Evolutionary conservation across 2,329 filamentous ascomycete species (phyloP).

Genomic region (Pyrenophora teres): DNA sequence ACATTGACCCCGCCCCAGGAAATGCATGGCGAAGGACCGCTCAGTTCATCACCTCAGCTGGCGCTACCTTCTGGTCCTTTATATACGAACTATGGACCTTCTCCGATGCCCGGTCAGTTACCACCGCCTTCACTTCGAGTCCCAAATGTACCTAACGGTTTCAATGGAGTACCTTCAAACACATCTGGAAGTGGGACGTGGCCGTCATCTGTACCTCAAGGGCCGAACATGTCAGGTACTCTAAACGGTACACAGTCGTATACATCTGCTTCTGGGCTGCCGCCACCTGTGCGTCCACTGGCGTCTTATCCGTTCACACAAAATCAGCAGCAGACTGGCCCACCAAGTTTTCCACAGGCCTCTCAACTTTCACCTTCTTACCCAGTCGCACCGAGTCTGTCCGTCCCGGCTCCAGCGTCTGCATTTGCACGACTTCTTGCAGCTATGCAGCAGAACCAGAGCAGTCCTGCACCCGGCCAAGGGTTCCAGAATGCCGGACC

Average conservation of each 20-base stretch:
- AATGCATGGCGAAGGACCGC: too few relatives aligned
- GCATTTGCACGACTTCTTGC: conserved; percentile 3
- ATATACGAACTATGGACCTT: too few relatives aligned
- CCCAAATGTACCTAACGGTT: too few relatives aligned
- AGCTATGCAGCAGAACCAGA: not conserved
- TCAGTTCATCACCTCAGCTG: too few relatives aligned
- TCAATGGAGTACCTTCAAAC: too few relatives aligned
- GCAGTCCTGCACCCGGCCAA: not conserved
- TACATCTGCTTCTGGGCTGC: not conserved
- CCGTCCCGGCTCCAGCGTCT: not conserved
- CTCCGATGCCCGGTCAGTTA: too few relatives aligned
- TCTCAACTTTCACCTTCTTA: not conserved
- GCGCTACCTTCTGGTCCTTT: too few relatives aligned
- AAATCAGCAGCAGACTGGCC: not conserved
- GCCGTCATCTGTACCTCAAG: too few relatives aligned
- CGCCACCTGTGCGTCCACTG: not conserved
- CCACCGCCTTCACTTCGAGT: too few relatives aligned
- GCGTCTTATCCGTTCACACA: not conserved
- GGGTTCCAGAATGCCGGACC: not conserved
- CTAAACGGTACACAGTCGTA: not conserved
- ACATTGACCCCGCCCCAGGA: not conserved
- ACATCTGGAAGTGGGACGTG: too few relatives aligned
- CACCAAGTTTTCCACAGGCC: not conserved
- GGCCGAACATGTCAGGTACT: not conserved
- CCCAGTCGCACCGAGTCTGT: not conserved